Evolutionary conservation across 495 filamentous ascomycete species (phyloP).

Genomic region (Physcia stellaris): DNA sequence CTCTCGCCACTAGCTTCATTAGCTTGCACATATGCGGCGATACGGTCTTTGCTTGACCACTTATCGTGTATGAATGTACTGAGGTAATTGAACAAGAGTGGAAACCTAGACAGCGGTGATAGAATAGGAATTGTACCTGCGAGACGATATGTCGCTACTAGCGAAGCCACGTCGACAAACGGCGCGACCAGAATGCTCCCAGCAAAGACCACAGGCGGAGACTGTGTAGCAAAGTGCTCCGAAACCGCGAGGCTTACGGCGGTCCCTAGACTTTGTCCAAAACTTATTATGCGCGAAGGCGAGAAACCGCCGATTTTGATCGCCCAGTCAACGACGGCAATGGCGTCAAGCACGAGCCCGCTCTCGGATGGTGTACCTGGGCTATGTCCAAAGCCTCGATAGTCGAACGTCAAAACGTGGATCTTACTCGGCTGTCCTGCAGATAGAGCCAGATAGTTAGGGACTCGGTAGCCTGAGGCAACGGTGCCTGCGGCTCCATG

Average conservation of each 20-base stretch:
- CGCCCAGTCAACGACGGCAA: slow-evolving; percentile 52
- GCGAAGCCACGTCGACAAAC: slow-evolving; percentile 27
- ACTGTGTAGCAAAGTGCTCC: slow-evolving; percentile 37
- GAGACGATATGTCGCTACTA: slow-evolving; percentile 31
- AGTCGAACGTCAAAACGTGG: slow-evolving; percentile 58
- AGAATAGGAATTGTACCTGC: slow-evolving; percentile 31
- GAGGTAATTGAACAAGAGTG: slow-evolving; percentile 24
- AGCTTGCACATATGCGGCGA: slow-evolving; percentile 19
- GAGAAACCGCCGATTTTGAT: slow-evolving; percentile 46
- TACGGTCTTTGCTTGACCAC: slow-evolving; percentile 30
- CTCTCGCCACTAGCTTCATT: slow-evolving; percentile 19
- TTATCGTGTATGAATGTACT: slow-evolving; percentile 28
- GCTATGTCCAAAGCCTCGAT: slow-evolving; percentile 66
- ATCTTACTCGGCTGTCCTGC: slow-evolving; percentile 39
- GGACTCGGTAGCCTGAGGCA: slow-evolving; percentile 45
- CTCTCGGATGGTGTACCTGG: slow-evolving; percentile 55
- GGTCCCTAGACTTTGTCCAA: slow-evolving; percentile 70
- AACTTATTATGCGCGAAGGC: slow-evolving; percentile 51
- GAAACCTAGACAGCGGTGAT: slow-evolving; percentile 27
- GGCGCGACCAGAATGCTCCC: slow-evolving; percentile 27
- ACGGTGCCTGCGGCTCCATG: slow-evolving; percentile 49
- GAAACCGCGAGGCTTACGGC: slow-evolving; percentile 53
- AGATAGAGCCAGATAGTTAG: slow-evolving; percentile 48
- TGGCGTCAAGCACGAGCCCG: slow-evolving; percentile 57
- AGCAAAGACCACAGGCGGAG: slow-evolving; percentile 20